Evolutionary conservation across 176 grass and related monocot species (phyloP), one percentile per base, ranked within the genome.

Genomic region (Musa acuminata): DNA sequence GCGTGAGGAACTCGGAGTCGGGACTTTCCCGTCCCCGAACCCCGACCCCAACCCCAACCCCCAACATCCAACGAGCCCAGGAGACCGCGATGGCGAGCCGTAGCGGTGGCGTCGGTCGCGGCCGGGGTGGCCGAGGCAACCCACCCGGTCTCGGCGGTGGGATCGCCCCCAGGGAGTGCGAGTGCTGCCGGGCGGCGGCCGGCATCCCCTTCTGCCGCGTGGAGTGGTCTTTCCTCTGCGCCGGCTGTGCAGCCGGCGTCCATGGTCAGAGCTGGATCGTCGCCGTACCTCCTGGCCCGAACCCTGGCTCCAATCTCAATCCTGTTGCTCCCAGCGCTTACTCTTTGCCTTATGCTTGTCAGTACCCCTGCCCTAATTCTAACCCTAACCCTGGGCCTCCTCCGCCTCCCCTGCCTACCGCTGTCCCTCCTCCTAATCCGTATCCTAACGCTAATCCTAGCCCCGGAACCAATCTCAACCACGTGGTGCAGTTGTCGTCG

Each of bases 171-270:
- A 62, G 80, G 49, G 70, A 78, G 71, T 87, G 85, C 63, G 80
- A 83, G 7, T 67, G 76, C 0, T 87, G 85, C 85, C 55, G 74
- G 17, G 66, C 80, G 7, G 76, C 72, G 8, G 76, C 85, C 2
- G 85, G 80, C 23, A 83, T 87, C 8, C 80, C 85, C 5, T 87
- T 87, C 76, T 87, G 85, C 49, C 80, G 80, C 26, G 85, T 87
- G 26, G 85, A 87, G 26, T 87, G 85, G 85, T 82, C 80, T 20
- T 87, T 82, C 71, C 85, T 87, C 64, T 87, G 85, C 53, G 26
- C 80, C 75, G 75, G 79, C 55, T 87, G 85, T 20, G 85, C 80
- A 54, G 70, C 85, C 22, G 10, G 73, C 54, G 69, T 80, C 64
- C 85, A 87, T 17, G 69, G 80, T 24, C 78, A 83, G 62, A 87